Base-by-base conservation (phyloP, 176 grass and related monocot species). In the Zoysia japonica region DNA sequence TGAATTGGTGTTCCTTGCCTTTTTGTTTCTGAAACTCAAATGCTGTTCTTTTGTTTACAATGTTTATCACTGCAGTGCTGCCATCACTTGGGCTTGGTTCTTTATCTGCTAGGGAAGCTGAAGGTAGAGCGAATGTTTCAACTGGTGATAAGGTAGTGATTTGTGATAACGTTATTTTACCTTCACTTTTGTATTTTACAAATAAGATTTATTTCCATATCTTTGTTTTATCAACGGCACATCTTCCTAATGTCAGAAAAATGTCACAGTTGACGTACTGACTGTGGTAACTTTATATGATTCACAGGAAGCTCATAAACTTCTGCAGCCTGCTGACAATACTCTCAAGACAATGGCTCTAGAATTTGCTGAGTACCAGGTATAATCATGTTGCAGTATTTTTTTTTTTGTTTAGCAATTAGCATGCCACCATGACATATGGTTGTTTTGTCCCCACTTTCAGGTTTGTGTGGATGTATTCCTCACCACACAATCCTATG, bases 381-480 rank as follows among this genome's bases (percentile, higher is more conserved):
- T 92, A 28, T 28, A 28, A 28, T 28, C 28, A 28, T 28, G 28
- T 28, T 28, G 28, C 28, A 28, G 28, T 28, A 28, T 28, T 28
- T 28, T 28, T 28, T 28, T 28, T 28, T 28, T 28, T 28, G 28
- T 28, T 28, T 28, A 28, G 28, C 28, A 28, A 28, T 28, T 28
- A 28, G 28, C 28, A 28, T 28, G 28, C 28, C 0, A 28, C 28
- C 28, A 28, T 28, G 28, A 28, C 28, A 28, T 0, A 28, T 28
- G 28, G 28, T 28, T 28, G 28, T 28, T 28, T 28, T 28, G 28
- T 28, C 28, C 28, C 28, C 28, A 28, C 28, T 55, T 75, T 71
- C 72, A 96, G 93, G 93, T 95, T 83, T 95, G 87, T 89, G 87
- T 92, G 44, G 93, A 95, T 81, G 65, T 95, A 78, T 95, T 95